Base-by-base conservation (phyloP, 441 rosid species). In the Croton setiger region DNA sequence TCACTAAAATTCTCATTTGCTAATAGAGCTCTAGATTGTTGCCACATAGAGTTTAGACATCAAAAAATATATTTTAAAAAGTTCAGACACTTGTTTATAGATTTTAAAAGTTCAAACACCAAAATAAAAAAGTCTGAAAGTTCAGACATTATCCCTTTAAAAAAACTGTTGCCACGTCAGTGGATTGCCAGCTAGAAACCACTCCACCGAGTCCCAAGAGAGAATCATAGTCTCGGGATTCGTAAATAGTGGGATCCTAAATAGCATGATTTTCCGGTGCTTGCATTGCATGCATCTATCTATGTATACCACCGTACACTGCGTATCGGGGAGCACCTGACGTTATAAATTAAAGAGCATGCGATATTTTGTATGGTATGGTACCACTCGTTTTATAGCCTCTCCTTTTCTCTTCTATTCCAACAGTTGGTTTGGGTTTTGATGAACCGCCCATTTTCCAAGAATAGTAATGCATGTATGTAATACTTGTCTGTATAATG, bases 161-260 rank as follows among this genome's bases (percentile, higher is more conserved):
- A 52, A 64, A 64, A 70, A 61, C 58, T 45, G 65, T 8, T 69
- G 80, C 66, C 79, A 77, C 72, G 76, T 75, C 67, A 68, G 67
- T 44, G 17, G 76, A 51, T 39, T 44, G 85, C 85, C 88, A 85
- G 86, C 88, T 81, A 79, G 23, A 74, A 67, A 65, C 76, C 85
- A 85, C 81, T 68, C 8, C 4, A 18, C 43, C 78, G 78, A 81
- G 84, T 79, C 66, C 85, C 78, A 60, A 75, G 47, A 76, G 75
- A 56, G 78, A 79, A 82, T 77, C 72, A 79, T 52, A 13, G 37
- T 65, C 27, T 77, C 0, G 82, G 79, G 82, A 84, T 84, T 77
- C 83, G 80, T 39, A 67, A 0, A 15, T 12, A 15, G 67, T 20
- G 11, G 69, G 79, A 76, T n/a, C 84, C 80, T 33, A 20, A 53